phyloP scores from a whole-genome alignment of 2,329 filamentous ascomycete genomes.

The Helicocarpus griseus region DNA sequence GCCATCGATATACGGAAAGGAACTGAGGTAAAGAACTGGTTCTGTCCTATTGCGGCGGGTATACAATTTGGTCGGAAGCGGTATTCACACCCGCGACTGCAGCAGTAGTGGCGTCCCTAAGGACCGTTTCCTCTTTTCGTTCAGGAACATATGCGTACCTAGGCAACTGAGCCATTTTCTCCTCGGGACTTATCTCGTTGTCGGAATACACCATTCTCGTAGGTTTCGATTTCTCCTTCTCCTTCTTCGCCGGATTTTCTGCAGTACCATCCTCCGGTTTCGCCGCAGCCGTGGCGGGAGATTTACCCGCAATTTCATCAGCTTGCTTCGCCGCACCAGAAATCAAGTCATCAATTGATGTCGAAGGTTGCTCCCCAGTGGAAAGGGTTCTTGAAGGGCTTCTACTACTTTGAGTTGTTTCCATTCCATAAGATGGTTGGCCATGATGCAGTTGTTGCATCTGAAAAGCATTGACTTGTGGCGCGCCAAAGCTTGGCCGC shows the following conservation, averaged over 20 bases:
- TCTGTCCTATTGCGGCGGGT: constrained; percentile 20
- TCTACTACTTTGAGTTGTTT: constrained; percentile 15
- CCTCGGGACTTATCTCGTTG: constrained; percentile 71
- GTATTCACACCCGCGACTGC: constrained; percentile 25
- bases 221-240: constrained; percentile 52
- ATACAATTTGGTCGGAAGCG: constrained; percentile 26
- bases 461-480: constrained; percentile 43
- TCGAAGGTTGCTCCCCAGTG: constrained; percentile 25
- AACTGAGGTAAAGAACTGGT: neutral
- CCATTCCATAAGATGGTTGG: constrained; percentile 14
- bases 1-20: neutral
- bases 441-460: constrained; percentile 51
- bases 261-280: constrained; percentile 32
- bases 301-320: constrained; percentile 26
- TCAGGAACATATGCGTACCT: constrained; percentile 60
- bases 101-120: constrained; percentile 26
- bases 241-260: constrained; percentile 56
- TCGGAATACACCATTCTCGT: constrained; percentile 72
- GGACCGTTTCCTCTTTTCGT: constrained; percentile 27
- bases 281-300: constrained; percentile 24
- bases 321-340: constrained; percentile 39
- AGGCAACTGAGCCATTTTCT: constrained; percentile 71
- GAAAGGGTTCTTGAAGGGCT: constrained; percentile 19
- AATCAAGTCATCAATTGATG: constrained; percentile 44
- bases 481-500: constrained; percentile 48